Percentiles rank a stretch among this genome's conserved stretches.
Conservation (phyloP, 169 alveolate species). For the Cryptosporidium canis region DNA sequence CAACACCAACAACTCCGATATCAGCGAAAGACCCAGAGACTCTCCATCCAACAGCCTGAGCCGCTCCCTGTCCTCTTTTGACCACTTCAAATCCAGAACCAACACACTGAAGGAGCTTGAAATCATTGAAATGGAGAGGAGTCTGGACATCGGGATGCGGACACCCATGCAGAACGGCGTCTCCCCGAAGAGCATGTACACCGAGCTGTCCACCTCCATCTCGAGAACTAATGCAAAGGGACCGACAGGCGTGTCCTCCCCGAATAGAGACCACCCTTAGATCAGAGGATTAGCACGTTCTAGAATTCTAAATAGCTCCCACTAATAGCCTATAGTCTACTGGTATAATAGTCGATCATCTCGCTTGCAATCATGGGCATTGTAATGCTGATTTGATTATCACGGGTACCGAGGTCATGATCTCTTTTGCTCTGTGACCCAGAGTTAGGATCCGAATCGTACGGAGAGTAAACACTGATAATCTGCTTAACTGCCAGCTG, state of each 20-base stretch:
- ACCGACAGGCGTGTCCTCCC: not conserved
- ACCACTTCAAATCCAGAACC: not conserved
- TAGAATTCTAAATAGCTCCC: not conserved
- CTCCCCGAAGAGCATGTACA: not conserved
- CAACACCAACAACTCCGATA: not conserved
- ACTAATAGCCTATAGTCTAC: not conserved
- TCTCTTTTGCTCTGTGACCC: not conserved
- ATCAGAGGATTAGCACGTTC: not conserved
- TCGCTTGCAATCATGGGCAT: constrained; percentile 29
- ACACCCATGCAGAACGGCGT: not conserved
- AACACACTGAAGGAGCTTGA: constrained; percentile 7
- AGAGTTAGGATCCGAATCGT: not conserved
- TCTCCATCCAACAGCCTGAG: not conserved
- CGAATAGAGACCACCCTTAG: not conserved
- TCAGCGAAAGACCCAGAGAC: not conserved
- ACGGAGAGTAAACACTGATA: constrained; percentile 3
- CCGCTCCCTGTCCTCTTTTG: not conserved
- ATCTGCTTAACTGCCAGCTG: constrained; percentile 22
- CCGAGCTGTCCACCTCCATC: not conserved
- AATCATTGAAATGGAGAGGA: constrained; percentile 11
- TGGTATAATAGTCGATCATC: constrained; percentile 8
- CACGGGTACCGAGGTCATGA: not conserved
- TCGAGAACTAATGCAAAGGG: not conserved
- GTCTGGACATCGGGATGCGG: not conserved
- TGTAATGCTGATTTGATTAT: not conserved